phyloP scores from a whole-genome alignment of 352 stramenopile genomes.

The Phytophthora macrochlamydospora region DNA sequence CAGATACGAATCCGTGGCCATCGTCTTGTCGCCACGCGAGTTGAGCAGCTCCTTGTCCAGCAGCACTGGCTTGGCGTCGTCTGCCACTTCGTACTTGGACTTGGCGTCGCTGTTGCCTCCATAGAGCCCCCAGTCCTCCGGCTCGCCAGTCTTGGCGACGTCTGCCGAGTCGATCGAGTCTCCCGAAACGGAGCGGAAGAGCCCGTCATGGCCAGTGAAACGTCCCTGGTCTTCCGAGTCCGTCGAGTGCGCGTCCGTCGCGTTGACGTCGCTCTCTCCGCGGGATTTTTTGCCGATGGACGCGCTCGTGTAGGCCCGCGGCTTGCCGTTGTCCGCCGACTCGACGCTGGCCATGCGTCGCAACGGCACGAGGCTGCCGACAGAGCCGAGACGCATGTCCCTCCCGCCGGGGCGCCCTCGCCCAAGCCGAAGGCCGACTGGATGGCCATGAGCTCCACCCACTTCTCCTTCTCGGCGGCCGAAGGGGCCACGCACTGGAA shows the following conservation, averaged over 20 bases:
- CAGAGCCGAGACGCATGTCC: constrained; percentile 29
- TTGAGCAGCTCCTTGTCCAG: constrained; percentile 67
- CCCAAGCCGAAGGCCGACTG: constrained; percentile 34
- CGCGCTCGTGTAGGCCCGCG: constrained; percentile 25
- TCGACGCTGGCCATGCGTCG: constrained; percentile 30
- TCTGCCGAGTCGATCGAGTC: constrained; percentile 28
- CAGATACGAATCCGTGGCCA: constrained; percentile 63
- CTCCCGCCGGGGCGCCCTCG: constrained; percentile 9
- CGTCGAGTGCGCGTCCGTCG: constrained; percentile 23
- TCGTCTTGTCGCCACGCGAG: constrained; percentile 25
- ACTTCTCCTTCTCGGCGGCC: constrained; percentile 56
- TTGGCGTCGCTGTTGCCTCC: constrained; percentile 34
- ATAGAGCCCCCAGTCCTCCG: constrained; percentile 64
- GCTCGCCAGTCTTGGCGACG: constrained; percentile 38
- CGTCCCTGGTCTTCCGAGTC: constrained; percentile 26
- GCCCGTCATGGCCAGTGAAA: constrained; percentile 29
- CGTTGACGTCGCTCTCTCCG: constrained; percentile 21
- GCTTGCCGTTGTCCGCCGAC: constrained; percentile 20
- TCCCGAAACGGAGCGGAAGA: constrained; percentile 47
- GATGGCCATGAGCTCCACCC: constrained; percentile 64
- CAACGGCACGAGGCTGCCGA: constrained; percentile 29
- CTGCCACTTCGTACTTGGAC: constrained; percentile 54
- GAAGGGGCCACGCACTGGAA: constrained; percentile 74
- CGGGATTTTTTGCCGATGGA: constrained; percentile 20
- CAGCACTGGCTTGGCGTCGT: constrained; percentile 41